A percentile compares a stretch with the other conserved stretches of the same genome.
Evolutionary conservation across 2,329 filamentous ascomycete species (phyloP).

Genomic region (Allantophomopsis cytisporea): DNA sequence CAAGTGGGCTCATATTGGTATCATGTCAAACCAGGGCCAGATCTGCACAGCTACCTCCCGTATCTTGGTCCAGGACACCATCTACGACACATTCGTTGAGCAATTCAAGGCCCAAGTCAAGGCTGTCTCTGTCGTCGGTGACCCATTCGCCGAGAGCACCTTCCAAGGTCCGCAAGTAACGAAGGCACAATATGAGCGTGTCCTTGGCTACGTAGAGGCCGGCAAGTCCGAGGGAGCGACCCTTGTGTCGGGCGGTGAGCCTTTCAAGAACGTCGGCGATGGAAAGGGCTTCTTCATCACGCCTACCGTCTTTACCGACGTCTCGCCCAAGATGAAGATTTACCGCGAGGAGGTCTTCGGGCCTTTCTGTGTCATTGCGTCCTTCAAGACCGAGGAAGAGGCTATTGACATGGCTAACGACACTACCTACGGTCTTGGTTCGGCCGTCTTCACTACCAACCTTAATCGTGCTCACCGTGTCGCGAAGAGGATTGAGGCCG

Average conservation of each 20-base stretch:
- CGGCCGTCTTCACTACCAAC: constrained; percentile 40
- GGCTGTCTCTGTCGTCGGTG: constrained; percentile 48
- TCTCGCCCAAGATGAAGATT: constrained; percentile 34
- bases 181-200: constrained; percentile 54
- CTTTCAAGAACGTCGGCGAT: constrained; percentile 35
- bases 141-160: constrained; percentile 55
- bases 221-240: constrained; percentile 61
- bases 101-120: constrained; percentile 46
- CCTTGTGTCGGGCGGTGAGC: constrained; percentile 47
- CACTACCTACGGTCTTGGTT: constrained; percentile 39
- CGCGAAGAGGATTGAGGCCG: constrained; percentile 39
- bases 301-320: constrained; percentile 38
- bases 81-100: constrained; percentile 49
- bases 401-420: constrained; percentile 39
- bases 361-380: constrained; percentile 36
- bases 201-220: constrained; percentile 55
- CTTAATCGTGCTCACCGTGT: constrained; percentile 27
- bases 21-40: constrained; percentile 49
- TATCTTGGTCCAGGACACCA: constrained; percentile 46
- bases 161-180: constrained; percentile 67
- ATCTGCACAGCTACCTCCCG: constrained; percentile 52
- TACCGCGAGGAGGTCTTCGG: constrained; percentile 43
- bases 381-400: constrained; percentile 41
- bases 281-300: constrained; percentile 53
- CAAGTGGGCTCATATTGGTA: constrained; percentile 48